Conservation (phyloP, 176 grass and related monocot species). For the Cenchrus purpureus region DNA sequence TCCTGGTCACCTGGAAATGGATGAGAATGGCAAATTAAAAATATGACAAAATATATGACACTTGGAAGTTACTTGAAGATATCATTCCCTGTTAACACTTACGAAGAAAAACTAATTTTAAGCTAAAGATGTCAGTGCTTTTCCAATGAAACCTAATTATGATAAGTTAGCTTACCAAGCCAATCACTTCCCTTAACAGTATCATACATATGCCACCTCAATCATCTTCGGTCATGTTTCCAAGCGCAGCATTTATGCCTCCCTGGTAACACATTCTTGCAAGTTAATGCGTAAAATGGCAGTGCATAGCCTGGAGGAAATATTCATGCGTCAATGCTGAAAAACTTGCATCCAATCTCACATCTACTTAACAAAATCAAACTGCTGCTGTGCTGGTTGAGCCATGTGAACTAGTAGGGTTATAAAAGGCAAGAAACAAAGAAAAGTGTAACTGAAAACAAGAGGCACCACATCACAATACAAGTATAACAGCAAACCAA, state of each 20-base stretch:
- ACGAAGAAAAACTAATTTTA: not conserved
- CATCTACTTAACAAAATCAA: not conserved
- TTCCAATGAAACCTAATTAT: not conserved
- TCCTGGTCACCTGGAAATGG: constrained; percentile 86
- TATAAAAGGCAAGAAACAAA: not conserved
- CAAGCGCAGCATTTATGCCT: constrained; percentile 96
- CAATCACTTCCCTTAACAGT: constrained; percentile 98
- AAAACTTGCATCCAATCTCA: not conserved
- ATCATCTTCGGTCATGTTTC: constrained; percentile 98
- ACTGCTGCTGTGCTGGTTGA: not conserved
- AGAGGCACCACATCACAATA: not conserved
- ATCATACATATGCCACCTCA: constrained; percentile 99
- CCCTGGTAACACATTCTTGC: constrained; percentile 49
- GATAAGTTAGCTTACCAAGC: constrained; percentile 63
- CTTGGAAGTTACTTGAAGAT: not conserved
- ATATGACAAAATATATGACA: not conserved
- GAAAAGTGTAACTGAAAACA: not conserved
- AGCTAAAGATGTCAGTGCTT: not conserved
- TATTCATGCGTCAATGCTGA: not conserved
- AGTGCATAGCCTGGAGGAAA: not conserved
- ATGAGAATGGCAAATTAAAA: constrained; percentile 15
- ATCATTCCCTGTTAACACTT: constrained; percentile 13
- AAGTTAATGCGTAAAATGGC: constrained; percentile 13
- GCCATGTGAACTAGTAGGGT: not conserved
- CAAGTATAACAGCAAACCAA: not conserved